These are phyloP conservation scores for Fraxinus albicans DNA, from an alignment of 305 asterid species.

Conservation along the genomic window DNA sequence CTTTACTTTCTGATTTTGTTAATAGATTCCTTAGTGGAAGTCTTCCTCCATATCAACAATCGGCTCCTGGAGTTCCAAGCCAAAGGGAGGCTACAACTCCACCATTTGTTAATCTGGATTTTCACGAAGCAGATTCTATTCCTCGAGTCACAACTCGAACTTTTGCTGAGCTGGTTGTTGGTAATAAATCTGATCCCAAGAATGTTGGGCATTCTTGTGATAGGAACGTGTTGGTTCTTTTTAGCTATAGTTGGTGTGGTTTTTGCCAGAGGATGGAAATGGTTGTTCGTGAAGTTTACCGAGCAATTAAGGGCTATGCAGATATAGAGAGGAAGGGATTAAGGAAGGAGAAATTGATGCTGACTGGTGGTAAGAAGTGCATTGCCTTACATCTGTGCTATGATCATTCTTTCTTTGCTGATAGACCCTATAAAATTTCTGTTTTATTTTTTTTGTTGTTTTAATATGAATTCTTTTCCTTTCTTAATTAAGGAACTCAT, in stretches of 20 bases:
- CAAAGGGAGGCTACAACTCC: constrained; percentile 60
- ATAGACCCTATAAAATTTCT: neutral
- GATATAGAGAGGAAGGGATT: constrained; percentile 43
- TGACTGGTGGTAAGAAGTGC: constrained; percentile 48
- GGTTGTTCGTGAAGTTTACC: constrained; percentile 88
- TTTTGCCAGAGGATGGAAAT: constrained; percentile 96
- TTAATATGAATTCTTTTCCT: neutral
- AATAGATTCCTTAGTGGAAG: constrained; percentile 57
- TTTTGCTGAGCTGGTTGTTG: constrained; percentile 69
- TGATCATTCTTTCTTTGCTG: neutral
- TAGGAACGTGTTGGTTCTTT: constrained; percentile 73
- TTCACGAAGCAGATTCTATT: constrained; percentile 79
- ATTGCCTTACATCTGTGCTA: constrained; percentile 20
- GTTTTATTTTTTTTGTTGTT: neutral
- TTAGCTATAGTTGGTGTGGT: constrained; percentile 90
- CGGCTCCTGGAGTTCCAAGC: constrained; percentile 48
- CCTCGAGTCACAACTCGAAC: constrained; percentile 62
- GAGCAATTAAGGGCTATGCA: constrained; percentile 60
- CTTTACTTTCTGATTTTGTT: constrained; percentile 60
- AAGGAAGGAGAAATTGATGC: constrained; percentile 41
- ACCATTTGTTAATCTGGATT: constrained; percentile 90
- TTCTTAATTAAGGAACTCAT: neutral
- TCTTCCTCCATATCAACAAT: constrained; percentile 70
- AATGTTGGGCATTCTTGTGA: constrained; percentile 44
- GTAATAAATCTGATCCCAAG: constrained; percentile 51